Evolutionary conservation across 441 rosid species (phyloP).

Genomic region (Mallotus japonicus): DNA sequence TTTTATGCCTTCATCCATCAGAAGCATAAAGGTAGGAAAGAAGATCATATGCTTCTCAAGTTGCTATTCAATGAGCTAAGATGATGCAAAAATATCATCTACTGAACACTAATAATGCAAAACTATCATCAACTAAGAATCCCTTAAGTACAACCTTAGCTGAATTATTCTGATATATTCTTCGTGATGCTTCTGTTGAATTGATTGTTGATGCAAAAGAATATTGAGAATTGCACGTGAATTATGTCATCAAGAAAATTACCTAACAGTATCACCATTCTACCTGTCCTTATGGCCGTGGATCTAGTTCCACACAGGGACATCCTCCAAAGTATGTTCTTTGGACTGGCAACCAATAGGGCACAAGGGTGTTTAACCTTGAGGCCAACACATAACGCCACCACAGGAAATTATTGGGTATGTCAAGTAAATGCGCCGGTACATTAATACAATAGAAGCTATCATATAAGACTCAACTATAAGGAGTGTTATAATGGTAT

Average conservation of each 20-base stretch:
- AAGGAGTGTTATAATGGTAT: too few species aligned
- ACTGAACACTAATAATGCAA: conserved; percentile 2
- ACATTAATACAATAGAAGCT: too few species aligned
- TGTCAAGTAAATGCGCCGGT: too few species aligned
- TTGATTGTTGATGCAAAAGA: conserved; percentile 16
- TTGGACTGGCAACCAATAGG: background rate
- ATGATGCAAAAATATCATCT: conserved; percentile 9
- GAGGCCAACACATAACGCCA: background rate
- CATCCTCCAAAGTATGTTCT: background rate
- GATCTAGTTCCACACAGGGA: background rate
- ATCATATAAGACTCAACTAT: too few species aligned
- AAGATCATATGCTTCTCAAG: conserved; percentile 22
- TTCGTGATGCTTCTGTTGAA: conserved; percentile 6
- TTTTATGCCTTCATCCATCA: conserved; percentile 16
- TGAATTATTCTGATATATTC: conserved; percentile 19
- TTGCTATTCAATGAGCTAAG: conserved; percentile 10
- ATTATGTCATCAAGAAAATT: conserved; percentile 3
- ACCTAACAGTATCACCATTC: background rate
- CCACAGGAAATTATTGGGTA: too few species aligned
- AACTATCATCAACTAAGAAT: conserved; percentile 7
- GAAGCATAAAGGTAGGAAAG: background rate
- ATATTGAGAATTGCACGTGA: conserved; percentile 17
- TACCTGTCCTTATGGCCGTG: background rate
- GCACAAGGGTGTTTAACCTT: background rate
- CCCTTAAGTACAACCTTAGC: background rate